Conservation (phyloP, 1,284 basidiomycete species). For the Gomphus bonarii region DNA sequence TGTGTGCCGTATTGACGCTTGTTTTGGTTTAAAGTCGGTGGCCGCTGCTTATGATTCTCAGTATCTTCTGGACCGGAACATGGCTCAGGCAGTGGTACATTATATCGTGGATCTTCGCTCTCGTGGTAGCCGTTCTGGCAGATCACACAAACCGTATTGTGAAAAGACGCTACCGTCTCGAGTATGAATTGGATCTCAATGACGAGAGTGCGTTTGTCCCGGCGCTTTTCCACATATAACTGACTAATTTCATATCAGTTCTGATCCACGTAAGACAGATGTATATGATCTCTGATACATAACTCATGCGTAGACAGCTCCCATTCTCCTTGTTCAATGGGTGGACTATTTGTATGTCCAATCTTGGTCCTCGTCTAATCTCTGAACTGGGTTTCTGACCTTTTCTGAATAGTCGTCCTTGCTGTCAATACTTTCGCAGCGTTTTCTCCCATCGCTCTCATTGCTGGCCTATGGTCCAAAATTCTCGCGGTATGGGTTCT, state of each 20-base stretch:
- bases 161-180: constrained; percentile 12
- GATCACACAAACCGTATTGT: constrained; percentile 11
- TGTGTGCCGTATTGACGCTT: not conserved
- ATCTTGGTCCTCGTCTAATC: not conserved
- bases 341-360: constrained; percentile 14
- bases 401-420: constrained; percentile 10
- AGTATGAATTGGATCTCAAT: constrained; percentile 12
- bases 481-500: constrained; percentile 16
- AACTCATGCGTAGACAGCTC: constrained; percentile 1
- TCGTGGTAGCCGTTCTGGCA: constrained; percentile 12
- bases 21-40: constrained; percentile 10
- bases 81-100: constrained; percentile 15
- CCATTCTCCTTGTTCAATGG: constrained; percentile 15
- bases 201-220: constrained; percentile 11
- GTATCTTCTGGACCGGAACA: constrained; percentile 14
- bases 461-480: constrained; percentile 12
- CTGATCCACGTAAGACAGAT: constrained; percentile 14
- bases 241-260: constrained; percentile 4
- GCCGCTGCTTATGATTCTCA: constrained; percentile 13
- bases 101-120: constrained; percentile 12
- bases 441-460: constrained; percentile 13
- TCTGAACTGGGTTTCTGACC: not conserved
- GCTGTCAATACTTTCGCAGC: constrained; percentile 14
- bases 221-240: not conserved
- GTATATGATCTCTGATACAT: not conserved